Evolutionary conservation across 345 rosid species (phyloP), one percentile per base, ranked within the genome.

Genomic region (Anacardium occidentale): DNA sequence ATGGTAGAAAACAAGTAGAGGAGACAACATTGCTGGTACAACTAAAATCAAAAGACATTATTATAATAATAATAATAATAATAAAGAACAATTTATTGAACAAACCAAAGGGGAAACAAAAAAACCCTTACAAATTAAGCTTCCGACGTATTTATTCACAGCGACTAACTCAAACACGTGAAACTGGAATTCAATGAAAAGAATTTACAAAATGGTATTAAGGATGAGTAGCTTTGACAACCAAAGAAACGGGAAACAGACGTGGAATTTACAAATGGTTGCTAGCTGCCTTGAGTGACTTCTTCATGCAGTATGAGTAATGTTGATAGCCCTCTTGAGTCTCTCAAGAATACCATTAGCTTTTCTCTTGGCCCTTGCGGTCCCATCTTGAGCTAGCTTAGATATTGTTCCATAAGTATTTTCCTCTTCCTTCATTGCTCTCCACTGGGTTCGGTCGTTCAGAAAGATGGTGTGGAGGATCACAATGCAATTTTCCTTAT

Each of bases 361-460:
- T 80, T 95, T 95, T 80, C 99, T 85, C 85, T 88, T 88, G 66
- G 98, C 99, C 83, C 99, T 87, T 11, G 98, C 81, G 52, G 98
- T 92, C 51, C 99, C 99, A 29, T 87, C 90, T 57, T 82, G 80
- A 20, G 89, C 82, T 69, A 95, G 94, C 76, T 86, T 90, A 7
- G 99, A 85, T 37, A 95, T 84, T 15, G 97, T 92, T 56, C 90
- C 87, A 52, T 84, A 34, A 0, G 66, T 44, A 20, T 51, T 83
- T 76, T 95, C 98, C 74, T 95, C 99, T 71, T 95, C 98, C 83
- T 83, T 88, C 25, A 95, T 71, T 58, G 81, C 83, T 75, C 83
- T 92, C 90, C 86, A 83, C 79, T 87, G 89, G 64, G 87, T 91
- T 78, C 99, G 87, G 66, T 95, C 97, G 29, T 74, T 83, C 51